These are phyloP conservation scores for Metschnikowia shivogae DNA, from an alignment of 805 yeast species.

Conservation along the genomic window DNA sequence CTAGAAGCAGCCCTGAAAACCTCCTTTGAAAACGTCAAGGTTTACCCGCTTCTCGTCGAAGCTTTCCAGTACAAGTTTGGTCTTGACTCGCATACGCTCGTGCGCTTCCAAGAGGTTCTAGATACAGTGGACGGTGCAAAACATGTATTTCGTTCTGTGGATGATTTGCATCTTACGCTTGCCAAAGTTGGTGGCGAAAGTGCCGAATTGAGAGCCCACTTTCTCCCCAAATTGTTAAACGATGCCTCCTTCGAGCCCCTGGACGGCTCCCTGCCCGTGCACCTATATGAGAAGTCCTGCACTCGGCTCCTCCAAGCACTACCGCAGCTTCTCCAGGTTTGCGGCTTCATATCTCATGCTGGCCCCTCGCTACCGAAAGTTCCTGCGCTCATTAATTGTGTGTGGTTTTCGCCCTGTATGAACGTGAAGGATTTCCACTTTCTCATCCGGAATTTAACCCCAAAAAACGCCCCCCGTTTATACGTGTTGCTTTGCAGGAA, in stretches of 20 bases:
- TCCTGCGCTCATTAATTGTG: not conserved
- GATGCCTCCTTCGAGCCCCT: not conserved
- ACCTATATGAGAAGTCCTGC: not conserved
- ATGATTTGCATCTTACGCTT: not conserved
- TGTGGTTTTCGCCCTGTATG: not conserved
- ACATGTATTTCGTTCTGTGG: not conserved
- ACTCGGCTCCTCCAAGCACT: not conserved
- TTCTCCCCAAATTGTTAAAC: not conserved
- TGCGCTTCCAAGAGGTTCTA: not conserved
- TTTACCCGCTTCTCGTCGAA: conserved; percentile 19
- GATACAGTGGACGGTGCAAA: not conserved
- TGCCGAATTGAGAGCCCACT: not conserved
- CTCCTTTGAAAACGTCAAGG: conserved; percentile 9
- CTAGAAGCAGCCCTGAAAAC: conserved; percentile 19
- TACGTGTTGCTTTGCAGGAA: not conserved
- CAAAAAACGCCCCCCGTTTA: not conserved
- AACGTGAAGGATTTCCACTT: conserved; percentile 1
- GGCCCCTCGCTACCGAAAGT: not conserved
- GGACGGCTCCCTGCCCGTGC: not conserved
- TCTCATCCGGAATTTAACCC: not conserved
- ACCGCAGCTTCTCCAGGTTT: not conserved
- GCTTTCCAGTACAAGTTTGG: conserved; percentile 16
- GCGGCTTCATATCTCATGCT: not conserved
- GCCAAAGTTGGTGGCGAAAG: not conserved
- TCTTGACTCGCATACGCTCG: not conserved